Evolutionary conservation across 2,329 filamentous ascomycete genomes (phyloP), one percentile per base, ranked within the genome.

Genomic region (Hymenotorrendiella dingleyae): DNA sequence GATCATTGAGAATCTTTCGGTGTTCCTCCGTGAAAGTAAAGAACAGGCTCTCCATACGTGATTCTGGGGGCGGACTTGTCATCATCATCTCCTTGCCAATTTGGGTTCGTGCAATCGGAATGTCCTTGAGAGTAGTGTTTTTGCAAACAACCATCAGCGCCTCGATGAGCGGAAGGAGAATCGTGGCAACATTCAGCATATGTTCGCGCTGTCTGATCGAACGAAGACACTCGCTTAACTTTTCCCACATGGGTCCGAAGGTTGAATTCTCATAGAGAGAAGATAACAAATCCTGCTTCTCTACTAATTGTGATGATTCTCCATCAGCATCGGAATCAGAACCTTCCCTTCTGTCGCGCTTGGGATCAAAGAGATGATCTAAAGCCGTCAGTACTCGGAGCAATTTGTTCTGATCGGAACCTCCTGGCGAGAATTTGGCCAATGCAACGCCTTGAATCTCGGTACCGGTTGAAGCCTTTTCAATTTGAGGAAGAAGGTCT

Each of bases 121-220:
- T 36, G 24, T 57, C 59, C 62, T 52, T 74, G 63, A 35, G 67
- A 1, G 88, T 85, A 7, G 89, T 95, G 64, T 97, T 97, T 72
- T 97, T 98, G 76, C 94, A 98, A 21, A 98, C 90, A 40, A 98
- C 93, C 93, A 98, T 98, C 48, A 98, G 72, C 5, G 90, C 88
- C 65, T 98, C 93, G 48, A 98, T 96, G 22, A 98, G 71, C 22
- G 93, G 93, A 26, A 97, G 72, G 20, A 98, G 74, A 50, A 97
- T 97, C 1, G 91, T 97, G 22, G 93, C 94, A 43, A 98, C 90
- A 58, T 94, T 96, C 59, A 97, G 80, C 82, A 97, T 93, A 61
- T 88, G 94, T 62, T 94, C 90, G 44, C 90, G 86, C 64, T 94
- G 80, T 39, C 88, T 85, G 54, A 98, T 96, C 7, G 87, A 84